Evolutionary conservation across 495 filamentous ascomycete species (phyloP).

Genomic region (Aspergillus sclerotioniger): DNA sequence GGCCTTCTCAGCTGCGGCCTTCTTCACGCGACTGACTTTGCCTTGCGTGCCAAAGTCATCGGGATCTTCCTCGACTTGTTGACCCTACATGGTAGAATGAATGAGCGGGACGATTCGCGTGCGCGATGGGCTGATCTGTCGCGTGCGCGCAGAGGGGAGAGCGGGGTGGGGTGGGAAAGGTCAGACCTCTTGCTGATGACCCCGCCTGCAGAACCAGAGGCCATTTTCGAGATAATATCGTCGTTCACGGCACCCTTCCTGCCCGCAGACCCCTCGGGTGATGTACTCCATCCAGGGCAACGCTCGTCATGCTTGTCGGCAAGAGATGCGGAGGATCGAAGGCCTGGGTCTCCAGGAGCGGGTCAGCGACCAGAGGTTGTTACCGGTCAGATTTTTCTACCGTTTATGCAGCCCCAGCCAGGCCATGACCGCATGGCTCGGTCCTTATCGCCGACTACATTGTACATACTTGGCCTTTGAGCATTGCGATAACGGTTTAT

Average conservation of each 20-base stretch:
- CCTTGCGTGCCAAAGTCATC: conserved; percentile 71
- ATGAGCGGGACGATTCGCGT: neutral
- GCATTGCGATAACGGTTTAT: neutral
- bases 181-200: conserved; percentile 61
- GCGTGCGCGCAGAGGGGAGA: neutral
- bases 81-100: conserved; percentile 26
- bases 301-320: conserved; percentile 34
- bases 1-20: conserved; percentile 50
- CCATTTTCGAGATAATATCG: conserved; percentile 65
- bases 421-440: neutral
- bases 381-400: conserved; percentile 4
- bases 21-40: conserved; percentile 54
- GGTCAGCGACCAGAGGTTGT: neutral
- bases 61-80: conserved; percentile 66
- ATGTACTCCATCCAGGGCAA: conserved; percentile 52
- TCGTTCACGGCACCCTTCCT: conserved; percentile 62
- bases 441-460: neutral
- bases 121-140: conserved; percentile 4
- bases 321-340: neutral
- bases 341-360: neutral
- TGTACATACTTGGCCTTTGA: neutral
- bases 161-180: neutral
- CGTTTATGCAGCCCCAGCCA: neutral
- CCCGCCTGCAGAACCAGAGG: conserved; percentile 62
- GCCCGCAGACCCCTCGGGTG: conserved; percentile 57